Conservation (phyloP, 371 early-diverging fungal genomes). For the Mucor indicus region DNA sequence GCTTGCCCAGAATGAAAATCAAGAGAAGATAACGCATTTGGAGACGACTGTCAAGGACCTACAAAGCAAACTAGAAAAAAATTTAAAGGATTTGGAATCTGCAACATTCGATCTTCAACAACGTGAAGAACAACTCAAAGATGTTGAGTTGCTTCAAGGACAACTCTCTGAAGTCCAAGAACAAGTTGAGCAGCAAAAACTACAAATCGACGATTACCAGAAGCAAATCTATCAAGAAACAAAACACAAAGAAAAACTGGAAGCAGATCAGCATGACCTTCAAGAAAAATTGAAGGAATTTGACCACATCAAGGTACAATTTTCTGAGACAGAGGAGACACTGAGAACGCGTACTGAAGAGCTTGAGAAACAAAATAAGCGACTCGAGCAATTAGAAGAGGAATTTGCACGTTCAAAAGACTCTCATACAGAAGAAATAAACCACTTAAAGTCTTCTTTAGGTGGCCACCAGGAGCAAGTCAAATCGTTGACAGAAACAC, state of each 20-base stretch:
- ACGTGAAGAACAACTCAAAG: slow-evolving; percentile 2
- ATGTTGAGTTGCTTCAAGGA: neutral
- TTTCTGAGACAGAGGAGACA: neutral
- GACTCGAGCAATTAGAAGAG: neutral
- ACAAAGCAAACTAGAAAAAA: too few species aligned
- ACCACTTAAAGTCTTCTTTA: neutral
- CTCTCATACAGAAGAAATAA: neutral
- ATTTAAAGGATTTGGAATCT: too few species aligned
- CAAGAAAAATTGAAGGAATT: neutral
- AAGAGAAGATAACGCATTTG: too few species aligned
- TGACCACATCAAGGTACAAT: neutral
- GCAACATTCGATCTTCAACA: too few species aligned
- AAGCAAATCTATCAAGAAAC: neutral
- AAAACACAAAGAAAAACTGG: neutral
- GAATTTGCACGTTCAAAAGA: neutral
- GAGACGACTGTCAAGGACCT: too few species aligned
- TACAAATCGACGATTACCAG: neutral
- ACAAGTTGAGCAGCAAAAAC: slow-evolving; percentile 1
- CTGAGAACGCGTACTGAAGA: neutral
- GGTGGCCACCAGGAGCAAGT: neutral
- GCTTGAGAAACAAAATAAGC: neutral
- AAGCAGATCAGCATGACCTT: neutral
- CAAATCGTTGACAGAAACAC: neutral
- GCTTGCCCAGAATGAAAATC: too few species aligned
- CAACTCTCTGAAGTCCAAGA: slow-evolving; percentile 8